These are phyloP conservation scores for Chaetomidium leptoderma DNA, from an alignment of 495 filamentous ascomycete genomes.

Conservation along the genomic window DNA sequence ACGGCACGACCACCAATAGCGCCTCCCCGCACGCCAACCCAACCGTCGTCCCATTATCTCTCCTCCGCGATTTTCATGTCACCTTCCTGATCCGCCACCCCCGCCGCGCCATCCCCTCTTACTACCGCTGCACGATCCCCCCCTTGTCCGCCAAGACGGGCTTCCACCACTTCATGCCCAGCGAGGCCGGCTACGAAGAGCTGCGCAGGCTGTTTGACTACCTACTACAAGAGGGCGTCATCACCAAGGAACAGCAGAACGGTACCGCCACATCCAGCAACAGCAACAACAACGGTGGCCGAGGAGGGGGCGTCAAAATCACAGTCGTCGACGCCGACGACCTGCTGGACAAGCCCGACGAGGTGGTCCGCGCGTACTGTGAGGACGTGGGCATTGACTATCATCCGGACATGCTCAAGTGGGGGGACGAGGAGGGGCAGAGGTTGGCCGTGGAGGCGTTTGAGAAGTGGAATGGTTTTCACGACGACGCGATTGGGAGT, in stretches of 20 bases:
- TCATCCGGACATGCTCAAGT: conserved; percentile 67
- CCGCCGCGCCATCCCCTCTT: conserved; percentile 77
- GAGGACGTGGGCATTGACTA: conserved; percentile 70
- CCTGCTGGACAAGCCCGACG: conserved; percentile 73
- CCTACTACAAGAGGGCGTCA: conserved; percentile 54
- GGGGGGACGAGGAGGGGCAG: conserved; percentile 66
- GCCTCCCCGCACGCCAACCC: conserved; percentile 61
- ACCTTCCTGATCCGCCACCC: conserved; percentile 98
- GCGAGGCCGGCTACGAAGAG: conserved; percentile 87
- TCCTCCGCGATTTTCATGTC: conserved; percentile 77
- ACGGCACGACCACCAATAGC: conserved; percentile 55
- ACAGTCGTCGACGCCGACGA: conserved; percentile 96
- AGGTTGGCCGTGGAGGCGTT: conserved; percentile 62
- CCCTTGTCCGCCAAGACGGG: conserved; percentile 76
- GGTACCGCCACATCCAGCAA: not conserved
- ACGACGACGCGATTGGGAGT: conserved; percentile 86
- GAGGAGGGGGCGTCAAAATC: conserved; percentile 46
- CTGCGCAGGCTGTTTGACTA: conserved; percentile 82
- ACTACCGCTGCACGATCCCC: conserved; percentile 93
- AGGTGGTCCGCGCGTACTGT: conserved; percentile 73
- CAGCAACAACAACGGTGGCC: not conserved
- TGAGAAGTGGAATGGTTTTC: conserved; percentile 95
- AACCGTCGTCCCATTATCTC: conserved; percentile 68
- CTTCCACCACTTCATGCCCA: conserved; percentile 78
- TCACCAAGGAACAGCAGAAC: conserved; percentile 49